Evolutionary conservation across 441 rosid species (phyloP), one percentile per base, ranked within the genome.

Genomic region (Brassica hybrid): DNA sequence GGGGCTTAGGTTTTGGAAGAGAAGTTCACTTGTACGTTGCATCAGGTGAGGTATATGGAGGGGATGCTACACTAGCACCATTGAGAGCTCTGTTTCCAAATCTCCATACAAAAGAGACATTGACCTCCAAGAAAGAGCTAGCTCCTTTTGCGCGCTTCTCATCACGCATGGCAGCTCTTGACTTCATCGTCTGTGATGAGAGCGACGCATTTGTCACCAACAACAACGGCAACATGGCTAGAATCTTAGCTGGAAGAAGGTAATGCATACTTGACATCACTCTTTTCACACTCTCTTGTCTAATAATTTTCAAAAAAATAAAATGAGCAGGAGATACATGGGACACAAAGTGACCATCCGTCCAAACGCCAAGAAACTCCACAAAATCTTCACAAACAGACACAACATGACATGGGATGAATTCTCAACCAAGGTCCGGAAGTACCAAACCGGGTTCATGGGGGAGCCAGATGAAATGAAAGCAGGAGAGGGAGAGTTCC

Each of bases 181-280:
- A 88, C 78, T 88, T 86, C 82, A 84, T 85, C 5, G 92, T 88
- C 32, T 88, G 89, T 43, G 92, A 88, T 72, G 85, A 84, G 73
- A 88, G 92, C 69, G 85, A 85, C 72, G 90, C 86, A 16, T 88
- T 86, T 74, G 88, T 84, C 74, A 81, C 92, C 54, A 88, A 88
- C 83, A 88, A 88, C 82, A 88, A 88, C 43, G 92, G 92, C 13
- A 88, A 88, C 86, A 88, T 86, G 92, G 92, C 90, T 60, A 84
- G 83, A 78, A 88, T 86, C 45, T 80, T 88, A 82, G 92, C 92
- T 52, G 92, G 92, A 76, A 67, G 89, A 80, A 85, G 91, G 91
- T 84, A 82, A 82, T 34, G 56, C 30, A 43, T 32, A 1, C 5
- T 14, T 72, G 48, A 23, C 60, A 21, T 58, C 48, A 18, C 60